These are phyloP conservation scores for Tulasnella sp. DNA, from an alignment of 768 basidiomycete species.

Conservation along the genomic window DNA sequence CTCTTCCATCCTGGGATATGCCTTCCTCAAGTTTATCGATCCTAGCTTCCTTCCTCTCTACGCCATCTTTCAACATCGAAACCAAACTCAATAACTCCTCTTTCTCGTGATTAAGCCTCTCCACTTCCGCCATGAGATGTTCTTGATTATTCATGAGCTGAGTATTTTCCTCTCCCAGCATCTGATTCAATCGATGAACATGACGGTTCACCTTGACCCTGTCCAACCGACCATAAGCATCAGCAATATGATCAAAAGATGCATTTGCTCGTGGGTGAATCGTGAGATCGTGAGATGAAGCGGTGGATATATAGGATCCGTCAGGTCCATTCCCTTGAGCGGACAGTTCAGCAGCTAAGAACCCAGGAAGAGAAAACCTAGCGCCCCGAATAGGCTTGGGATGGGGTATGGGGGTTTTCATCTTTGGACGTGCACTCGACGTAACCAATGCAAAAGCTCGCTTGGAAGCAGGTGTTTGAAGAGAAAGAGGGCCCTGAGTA, in stretches of 20 bases:
- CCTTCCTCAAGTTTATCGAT: slow-evolving; percentile 11
- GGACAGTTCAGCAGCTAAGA: slow-evolving; percentile 28
- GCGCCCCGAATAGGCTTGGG: slow-evolving; percentile 38
- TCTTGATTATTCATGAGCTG: background rate
- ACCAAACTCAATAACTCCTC: slow-evolving; percentile 5
- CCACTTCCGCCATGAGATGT: background rate
- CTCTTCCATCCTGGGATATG: too few species aligned
- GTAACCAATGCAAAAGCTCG: slow-evolving; percentile 28
- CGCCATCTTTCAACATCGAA: background rate
- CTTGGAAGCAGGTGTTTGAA: slow-evolving; percentile 17
- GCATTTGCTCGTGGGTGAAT: slow-evolving; percentile 57
- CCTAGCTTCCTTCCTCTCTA: slow-evolving; percentile 6
- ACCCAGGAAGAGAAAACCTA: slow-evolving; percentile 12
- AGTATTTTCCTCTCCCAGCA: slow-evolving; percentile 80
- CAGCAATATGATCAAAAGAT: slow-evolving; percentile 70
- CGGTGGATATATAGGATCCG: slow-evolving; percentile 64
- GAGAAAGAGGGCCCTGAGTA: slow-evolving; percentile 23
- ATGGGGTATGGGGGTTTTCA: slow-evolving; percentile 60
- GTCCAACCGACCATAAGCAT: slow-evolving; percentile 44
- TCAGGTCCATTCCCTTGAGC: slow-evolving; percentile 39
- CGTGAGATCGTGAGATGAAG: slow-evolving; percentile 84
- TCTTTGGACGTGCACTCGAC: background rate
- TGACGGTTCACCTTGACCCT: slow-evolving; percentile 76
- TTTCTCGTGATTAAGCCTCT: background rate
- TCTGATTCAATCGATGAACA: slow-evolving; percentile 69